Evolutionary conservation across 768 basidiomycete genomes (phyloP), one percentile per base, ranked within the genome.

Genomic region (Mycena epipterygia): DNA sequence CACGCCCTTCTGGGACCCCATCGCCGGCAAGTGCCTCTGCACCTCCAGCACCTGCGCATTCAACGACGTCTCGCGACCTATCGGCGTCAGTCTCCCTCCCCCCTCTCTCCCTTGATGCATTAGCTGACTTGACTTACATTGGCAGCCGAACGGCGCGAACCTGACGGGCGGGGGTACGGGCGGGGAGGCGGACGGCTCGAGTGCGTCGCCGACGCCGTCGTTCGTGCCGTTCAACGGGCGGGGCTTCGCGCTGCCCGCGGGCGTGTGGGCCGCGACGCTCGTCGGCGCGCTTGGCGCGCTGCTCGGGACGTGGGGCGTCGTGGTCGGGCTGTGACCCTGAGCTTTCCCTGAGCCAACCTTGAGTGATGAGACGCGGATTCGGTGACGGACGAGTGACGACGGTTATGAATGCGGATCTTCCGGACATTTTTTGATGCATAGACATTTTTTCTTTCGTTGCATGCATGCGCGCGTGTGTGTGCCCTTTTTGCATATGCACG

Each of bases 1-100:
- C 5, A 94, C 92, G 13, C 85, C 91, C 4, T 95, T 92, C 85
- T 94, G 92, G 92, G 93, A 95, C 78, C 94, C 94, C 2, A 85
- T 94, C 58, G 83, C 72, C 30, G 90, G 89, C 73, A 80, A 84
- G 41, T 95, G 94, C 73, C 80, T 90, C 59, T 95, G 93, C 80
- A 85, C 80, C 0, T 85, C 87, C 2, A 72, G 68, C 58, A 81
- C 80, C 2, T 95, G 94, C 78, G 81, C 84, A 0, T 95, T 94
- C 79, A 78, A 79, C 5, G 93, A 95, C 74, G 79, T 84, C 48
- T 87, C 90, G 23, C 83, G 90, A 46, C 86, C 90, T 6, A 90
- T 93, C 42, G 91, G 91, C 69, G 67, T 67, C n/a, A 42, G 66
- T 67, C 27, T 25, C 39, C 11, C 30, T 30, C 21, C n/a, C 30